Evolutionary conservation across 345 rosid genomes (phyloP).

Genomic region (Ailanthus altissimus): DNA sequence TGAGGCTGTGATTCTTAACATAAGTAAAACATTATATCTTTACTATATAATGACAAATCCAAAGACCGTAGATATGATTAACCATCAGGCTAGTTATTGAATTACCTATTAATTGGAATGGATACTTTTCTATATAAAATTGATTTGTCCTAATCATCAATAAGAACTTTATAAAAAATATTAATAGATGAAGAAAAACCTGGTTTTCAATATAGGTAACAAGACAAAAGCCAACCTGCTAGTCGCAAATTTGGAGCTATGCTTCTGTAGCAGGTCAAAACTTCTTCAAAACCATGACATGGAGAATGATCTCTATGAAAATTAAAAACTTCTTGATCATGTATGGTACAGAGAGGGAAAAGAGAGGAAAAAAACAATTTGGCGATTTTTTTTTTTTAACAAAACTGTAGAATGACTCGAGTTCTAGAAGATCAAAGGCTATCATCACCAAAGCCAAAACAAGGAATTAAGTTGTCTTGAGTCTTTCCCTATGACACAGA

Average conservation of each 20-base stretch:
- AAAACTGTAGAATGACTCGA: background rate
- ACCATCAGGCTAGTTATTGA: background rate
- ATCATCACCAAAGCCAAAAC: conserved; percentile 53
- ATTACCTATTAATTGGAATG: background rate
- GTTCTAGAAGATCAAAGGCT: conserved; percentile 4
- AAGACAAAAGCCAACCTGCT: conserved; percentile 46
- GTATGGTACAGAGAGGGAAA: conserved; percentile 46
- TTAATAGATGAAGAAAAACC: too few species aligned
- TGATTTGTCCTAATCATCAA: too few species aligned
- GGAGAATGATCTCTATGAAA: conserved; percentile 69
- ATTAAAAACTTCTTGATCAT: conserved; percentile 68
- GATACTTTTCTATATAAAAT: too few species aligned
- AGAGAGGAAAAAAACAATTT: background rate
- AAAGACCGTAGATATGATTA: too few species aligned
- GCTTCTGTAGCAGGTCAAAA: conserved; percentile 63
- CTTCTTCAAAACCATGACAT: conserved; percentile 88
- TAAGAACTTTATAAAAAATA: too few species aligned
- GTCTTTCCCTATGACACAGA: too few species aligned
- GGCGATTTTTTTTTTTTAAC: background rate
- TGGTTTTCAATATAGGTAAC: background rate
- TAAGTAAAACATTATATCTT: background rate
- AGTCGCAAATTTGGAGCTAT: conserved; percentile 60
- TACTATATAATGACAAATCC: background rate
- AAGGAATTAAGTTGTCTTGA: too few species aligned
- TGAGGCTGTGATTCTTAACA: conserved; percentile 10